Conservation (phyloP, 768 basidiomycete species). For the Trametes cingulata region DNA sequence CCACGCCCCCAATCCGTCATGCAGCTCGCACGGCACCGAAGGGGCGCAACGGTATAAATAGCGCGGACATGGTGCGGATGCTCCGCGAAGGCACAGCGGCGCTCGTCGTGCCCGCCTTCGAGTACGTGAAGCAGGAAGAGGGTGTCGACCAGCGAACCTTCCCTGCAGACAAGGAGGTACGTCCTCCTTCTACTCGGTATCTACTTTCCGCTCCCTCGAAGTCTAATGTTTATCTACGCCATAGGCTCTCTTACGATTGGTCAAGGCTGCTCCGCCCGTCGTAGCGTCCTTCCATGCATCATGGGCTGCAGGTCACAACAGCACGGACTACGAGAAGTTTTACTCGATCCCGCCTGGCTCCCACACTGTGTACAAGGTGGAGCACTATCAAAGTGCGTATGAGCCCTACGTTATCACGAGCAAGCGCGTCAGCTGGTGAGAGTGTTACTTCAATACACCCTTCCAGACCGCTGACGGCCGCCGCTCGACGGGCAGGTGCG, state of each 20-base stretch:
- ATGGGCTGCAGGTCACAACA: conserved; percentile 80
- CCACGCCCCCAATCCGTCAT: conserved; percentile 9
- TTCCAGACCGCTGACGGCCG: conserved; percentile 9
- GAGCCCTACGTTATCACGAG: conserved; percentile 88
- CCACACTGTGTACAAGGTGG: conserved; percentile 74
- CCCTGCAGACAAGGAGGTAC: conserved; percentile 68
- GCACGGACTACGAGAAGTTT: conserved; percentile 72
- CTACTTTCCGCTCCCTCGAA: neutral
- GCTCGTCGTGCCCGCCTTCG: conserved; percentile 85
- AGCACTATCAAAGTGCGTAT: conserved; percentile 78
- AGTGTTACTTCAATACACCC: neutral
- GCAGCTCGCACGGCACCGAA: conserved; percentile 8
- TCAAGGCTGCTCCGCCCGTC: conserved; percentile 44
- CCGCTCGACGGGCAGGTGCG: conserved; percentile 59
- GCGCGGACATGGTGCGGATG: conserved; percentile 35
- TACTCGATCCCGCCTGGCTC: conserved; percentile 53
- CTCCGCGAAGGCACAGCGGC: conserved; percentile 64
- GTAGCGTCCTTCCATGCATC: conserved; percentile 77
- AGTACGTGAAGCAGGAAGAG: conserved; percentile 66
- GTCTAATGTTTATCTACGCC: neutral
- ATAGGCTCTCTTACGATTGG: conserved; percentile 60
- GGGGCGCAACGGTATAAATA: conserved; percentile 2
- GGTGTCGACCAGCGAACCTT: conserved; percentile 60
- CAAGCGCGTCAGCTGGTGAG: conserved; percentile 72
- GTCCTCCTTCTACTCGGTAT: conserved; percentile 18